A percentile compares a stretch with the other conserved stretches of the same genome.
phyloP scores from a whole-genome alignment of 2,329 filamentous ascomycete genomes.

The Hymenoscyphus fructigenus region DNA sequence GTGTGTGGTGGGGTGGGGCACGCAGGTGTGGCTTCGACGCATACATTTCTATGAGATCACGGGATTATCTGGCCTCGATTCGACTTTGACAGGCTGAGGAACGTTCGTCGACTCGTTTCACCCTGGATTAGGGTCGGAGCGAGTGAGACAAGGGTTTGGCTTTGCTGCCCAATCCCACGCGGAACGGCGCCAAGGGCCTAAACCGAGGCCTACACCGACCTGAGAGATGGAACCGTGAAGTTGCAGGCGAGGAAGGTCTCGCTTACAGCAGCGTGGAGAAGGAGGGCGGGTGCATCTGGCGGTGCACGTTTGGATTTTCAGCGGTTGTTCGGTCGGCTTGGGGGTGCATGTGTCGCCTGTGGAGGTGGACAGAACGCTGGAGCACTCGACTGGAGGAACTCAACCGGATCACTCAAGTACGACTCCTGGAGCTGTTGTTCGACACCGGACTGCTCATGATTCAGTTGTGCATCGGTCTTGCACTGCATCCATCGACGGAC shows the following conservation, averaged over 20 bases:
- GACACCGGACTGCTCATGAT: constrained; percentile 13
- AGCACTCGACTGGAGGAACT: neutral
- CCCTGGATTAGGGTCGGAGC: constrained; percentile 23
- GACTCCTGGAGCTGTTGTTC: neutral
- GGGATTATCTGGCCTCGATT: constrained; percentile 4
- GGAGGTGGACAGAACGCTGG: constrained; percentile 1
- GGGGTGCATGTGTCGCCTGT: constrained; percentile 7
- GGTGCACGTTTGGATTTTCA: constrained; percentile 2
- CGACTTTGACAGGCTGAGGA: neutral
- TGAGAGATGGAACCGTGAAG: neutral
- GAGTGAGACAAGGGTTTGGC: constrained; percentile 25
- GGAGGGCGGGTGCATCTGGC: neutral
- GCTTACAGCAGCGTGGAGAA: constrained; percentile 19
- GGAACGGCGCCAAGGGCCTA: constrained; percentile 9
- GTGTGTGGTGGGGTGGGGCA: constrained; percentile 10
- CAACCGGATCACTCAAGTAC: neutral
- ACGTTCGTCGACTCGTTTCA: constrained; percentile 30
- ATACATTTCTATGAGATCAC: constrained; percentile 32
- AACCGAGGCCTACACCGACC: constrained; percentile 20
- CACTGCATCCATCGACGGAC: neutral
- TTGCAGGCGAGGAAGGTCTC: constrained; percentile 14
- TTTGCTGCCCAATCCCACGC: constrained; percentile 33
- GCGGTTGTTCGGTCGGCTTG: neutral
- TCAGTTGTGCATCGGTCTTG: constrained; percentile 9
- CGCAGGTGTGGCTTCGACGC: constrained; percentile 29